Conservation (phyloP, 805 yeast species). For the Wickerhamiella musiphila region DNA sequence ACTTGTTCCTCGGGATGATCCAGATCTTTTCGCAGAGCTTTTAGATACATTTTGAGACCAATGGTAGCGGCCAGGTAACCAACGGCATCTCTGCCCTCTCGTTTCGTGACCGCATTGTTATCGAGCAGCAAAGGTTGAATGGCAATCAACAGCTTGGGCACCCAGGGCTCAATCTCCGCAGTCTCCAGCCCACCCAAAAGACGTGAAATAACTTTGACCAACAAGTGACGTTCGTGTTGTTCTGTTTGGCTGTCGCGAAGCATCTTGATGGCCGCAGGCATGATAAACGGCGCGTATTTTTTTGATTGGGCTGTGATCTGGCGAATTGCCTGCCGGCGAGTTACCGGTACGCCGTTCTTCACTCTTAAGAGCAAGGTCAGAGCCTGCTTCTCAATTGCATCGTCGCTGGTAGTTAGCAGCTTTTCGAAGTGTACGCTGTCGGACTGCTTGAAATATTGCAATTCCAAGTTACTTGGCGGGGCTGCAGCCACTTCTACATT, state of each 20-base stretch:
- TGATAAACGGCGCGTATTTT: constrained; percentile 42
- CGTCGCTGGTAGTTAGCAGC: constrained; percentile 23
- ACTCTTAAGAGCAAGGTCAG: constrained; percentile 38
- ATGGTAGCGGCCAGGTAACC: constrained; percentile 62
- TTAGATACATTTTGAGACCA: constrained; percentile 66
- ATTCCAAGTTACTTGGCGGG: constrained; percentile 46
- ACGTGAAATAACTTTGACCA: constrained; percentile 61
- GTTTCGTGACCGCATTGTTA: constrained; percentile 54
- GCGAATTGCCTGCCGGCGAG: constrained; percentile 54
- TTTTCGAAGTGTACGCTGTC: constrained; percentile 59
- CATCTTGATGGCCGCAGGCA: constrained; percentile 59
- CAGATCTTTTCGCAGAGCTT: constrained; percentile 63
- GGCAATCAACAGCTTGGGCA: constrained; percentile 54
- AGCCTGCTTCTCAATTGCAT: constrained; percentile 17
- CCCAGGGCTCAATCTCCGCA: constrained; percentile 42
- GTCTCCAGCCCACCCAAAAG: constrained; percentile 49
- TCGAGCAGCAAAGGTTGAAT: constrained; percentile 67
- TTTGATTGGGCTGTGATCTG: constrained; percentile 45
- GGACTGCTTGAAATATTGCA: constrained; percentile 50
- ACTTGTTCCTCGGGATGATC: constrained; percentile 70
- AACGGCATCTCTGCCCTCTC: constrained; percentile 66
- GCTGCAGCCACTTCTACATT: too few species aligned
- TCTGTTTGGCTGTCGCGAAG: constrained; percentile 54
- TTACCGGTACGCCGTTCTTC: constrained; percentile 59
- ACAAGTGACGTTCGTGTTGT: constrained; percentile 66